phyloP scores from a whole-genome alignment of 345 rosid species.

The Reutealis trisperma region DNA sequence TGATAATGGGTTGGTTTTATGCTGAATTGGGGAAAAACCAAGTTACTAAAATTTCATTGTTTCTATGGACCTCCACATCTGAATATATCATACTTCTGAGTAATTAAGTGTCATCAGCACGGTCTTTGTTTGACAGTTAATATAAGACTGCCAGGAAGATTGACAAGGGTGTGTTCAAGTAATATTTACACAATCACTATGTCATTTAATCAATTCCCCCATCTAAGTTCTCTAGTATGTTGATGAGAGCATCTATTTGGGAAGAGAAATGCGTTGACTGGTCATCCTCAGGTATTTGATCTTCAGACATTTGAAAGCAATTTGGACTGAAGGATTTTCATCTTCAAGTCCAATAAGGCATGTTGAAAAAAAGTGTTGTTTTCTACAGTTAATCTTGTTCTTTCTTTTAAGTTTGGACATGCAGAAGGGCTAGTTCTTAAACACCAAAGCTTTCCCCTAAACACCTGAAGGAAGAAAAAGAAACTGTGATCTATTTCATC shows the following conservation, averaged over 20 bases:
- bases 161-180: neutral
- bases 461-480: neutral
- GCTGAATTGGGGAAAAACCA: neutral
- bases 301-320: no score
- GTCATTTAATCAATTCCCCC: neutral
- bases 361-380: neutral
- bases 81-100: no score
- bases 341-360: neutral
- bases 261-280: neutral
- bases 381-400: neutral
- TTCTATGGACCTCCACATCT: no score
- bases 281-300: neutral
- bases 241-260: neutral
- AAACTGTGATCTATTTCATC: neutral
- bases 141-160: neutral
- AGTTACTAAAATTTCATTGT: no score
- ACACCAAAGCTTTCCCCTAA: neutral
- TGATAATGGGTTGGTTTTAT: neutral
- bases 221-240: neutral
- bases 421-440: neutral
- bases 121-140: neutral
- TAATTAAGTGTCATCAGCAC: no score
- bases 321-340: neutral
- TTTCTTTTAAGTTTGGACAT: neutral
- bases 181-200: neutral